Evolutionary conservation across 2,329 filamentous ascomycete genomes (phyloP).

Genomic region (Aspergillus candidus): DNA sequence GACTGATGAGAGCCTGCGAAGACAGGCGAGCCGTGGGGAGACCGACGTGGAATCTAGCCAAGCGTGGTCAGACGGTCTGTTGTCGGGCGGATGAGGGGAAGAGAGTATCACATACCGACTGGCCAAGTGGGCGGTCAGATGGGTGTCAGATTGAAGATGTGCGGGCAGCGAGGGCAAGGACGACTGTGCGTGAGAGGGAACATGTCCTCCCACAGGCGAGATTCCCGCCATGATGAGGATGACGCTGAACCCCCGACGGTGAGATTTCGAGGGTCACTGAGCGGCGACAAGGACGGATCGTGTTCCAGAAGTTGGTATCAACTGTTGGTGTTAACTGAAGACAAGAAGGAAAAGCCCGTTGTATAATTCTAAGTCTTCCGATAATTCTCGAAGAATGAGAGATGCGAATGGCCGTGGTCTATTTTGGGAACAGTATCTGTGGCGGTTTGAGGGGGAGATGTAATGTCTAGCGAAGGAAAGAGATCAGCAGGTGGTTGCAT

Average conservation of each 20-base stretch:
- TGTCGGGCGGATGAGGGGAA: too few relatives aligned
- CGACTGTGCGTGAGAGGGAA: conserved; percentile 64
- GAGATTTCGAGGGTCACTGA: background rate
- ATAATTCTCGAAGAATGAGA: too few relatives aligned
- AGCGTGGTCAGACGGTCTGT: conserved; percentile 30
- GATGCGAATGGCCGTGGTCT: too few relatives aligned
- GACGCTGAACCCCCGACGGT: conserved; percentile 9
- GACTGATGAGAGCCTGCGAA: conserved; percentile 80
- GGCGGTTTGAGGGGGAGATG: too few relatives aligned
- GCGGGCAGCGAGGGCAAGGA: conserved; percentile 83
- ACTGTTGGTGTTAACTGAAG: too few relatives aligned
- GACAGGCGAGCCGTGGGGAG: conserved; percentile 83
- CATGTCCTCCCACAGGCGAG: conserved; percentile 32
- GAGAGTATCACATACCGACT: conserved; percentile 36
- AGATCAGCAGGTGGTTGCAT: too few relatives aligned
- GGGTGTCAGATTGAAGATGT: conserved; percentile 52
- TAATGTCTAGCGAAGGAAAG: too few relatives aligned
- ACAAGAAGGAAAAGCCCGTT: too few relatives aligned
- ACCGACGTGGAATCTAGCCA: conserved; percentile 84
- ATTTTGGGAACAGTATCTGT: too few relatives aligned
- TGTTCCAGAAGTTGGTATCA: too few relatives aligned
- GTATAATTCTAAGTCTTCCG: too few relatives aligned
- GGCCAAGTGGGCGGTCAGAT: conserved; percentile 47
- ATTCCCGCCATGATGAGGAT: conserved; percentile 34
- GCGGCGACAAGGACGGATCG: too few relatives aligned